Conservation (phyloP, 1,284 basidiomycete species). For the Anthracocystis walkeri region DNA sequence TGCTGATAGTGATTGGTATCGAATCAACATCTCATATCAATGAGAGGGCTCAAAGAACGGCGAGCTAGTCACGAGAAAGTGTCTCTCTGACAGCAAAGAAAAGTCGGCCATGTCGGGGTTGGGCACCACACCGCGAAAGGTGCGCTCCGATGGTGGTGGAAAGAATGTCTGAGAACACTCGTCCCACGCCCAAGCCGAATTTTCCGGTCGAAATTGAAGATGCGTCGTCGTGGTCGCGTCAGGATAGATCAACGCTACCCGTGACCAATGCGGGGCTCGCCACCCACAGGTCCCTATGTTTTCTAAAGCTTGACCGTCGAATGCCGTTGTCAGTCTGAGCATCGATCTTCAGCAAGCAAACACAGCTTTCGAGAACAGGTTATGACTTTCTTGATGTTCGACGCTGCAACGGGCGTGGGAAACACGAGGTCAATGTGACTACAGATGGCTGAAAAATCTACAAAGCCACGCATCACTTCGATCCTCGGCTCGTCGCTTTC, state of each 20-base stretch:
- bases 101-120: slow-evolving; percentile 9
- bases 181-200: neutral
- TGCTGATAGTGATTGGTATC: too few species aligned
- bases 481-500: slow-evolving; percentile 3
- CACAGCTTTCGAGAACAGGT: too few species aligned
- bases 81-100: neutral
- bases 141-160: slow-evolving; percentile 30
- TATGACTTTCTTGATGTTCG: too few species aligned
- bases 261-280: neutral
- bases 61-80: too few species aligned
- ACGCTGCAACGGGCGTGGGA: too few species aligned
- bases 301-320: too few species aligned
- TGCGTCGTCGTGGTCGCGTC: slow-evolving; percentile 24
- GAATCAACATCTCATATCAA: neutral
- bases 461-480: neutral
- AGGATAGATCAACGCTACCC: neutral
- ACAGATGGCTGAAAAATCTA: too few species aligned
- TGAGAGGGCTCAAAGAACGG: neutral
- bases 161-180: slow-evolving; percentile 12
- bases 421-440: too few species aligned
- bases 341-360: too few species aligned
- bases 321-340: too few species aligned
- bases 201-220: neutral
- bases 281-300: too few species aligned
- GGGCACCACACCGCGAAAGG: slow-evolving; percentile 19